phyloP scores from a whole-genome alignment of 2,329 filamentous ascomycete genomes.

The Pseudogymnoascus sp. region DNA sequence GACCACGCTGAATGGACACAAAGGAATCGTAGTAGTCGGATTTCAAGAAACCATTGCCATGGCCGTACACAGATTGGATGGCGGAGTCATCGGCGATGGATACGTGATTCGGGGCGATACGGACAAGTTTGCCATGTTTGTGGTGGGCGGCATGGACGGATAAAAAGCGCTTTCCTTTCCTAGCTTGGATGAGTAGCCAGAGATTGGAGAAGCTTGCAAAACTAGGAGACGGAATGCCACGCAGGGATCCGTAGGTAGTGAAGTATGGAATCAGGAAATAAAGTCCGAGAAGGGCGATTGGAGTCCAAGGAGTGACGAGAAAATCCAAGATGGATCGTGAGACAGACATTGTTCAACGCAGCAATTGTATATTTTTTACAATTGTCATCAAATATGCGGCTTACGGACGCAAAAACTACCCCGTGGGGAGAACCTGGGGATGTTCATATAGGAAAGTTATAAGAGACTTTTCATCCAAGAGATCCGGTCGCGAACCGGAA shows the following conservation, averaged over 20 bases:
- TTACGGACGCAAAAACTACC: neutral
- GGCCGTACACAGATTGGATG: conserved; percentile 66
- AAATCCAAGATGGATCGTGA: conserved; percentile 29
- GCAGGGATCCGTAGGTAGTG: conserved; percentile 22
- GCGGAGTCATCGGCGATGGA: conserved; percentile 68
- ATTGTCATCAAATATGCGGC: neutral
- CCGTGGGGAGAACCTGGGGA: neutral
- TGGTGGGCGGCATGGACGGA: conserved; percentile 54
- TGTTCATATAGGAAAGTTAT: conserved; percentile 6
- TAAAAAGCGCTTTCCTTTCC: conserved; percentile 56
- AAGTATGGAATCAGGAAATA: conserved; percentile 28
- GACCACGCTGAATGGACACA: conserved; percentile 72
- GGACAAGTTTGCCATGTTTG: conserved; percentile 61
- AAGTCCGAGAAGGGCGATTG: conserved; percentile 37
- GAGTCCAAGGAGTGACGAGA: conserved; percentile 39
- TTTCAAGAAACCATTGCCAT: conserved; percentile 64
- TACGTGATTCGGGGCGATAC: conserved; percentile 73
- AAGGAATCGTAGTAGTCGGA: conserved; percentile 85
- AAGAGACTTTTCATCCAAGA: neutral
- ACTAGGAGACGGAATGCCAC: conserved; percentile 42
- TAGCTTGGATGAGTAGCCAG: conserved; percentile 64
- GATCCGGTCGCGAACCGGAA: neutral
- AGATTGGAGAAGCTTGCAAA: conserved; percentile 62
- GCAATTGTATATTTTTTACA: neutral
- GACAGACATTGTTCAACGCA: conserved; percentile 13